Base-by-base conservation (phyloP, 2,329 filamentous ascomycete genomes). In the Aspergillus brasiliensis region DNA sequence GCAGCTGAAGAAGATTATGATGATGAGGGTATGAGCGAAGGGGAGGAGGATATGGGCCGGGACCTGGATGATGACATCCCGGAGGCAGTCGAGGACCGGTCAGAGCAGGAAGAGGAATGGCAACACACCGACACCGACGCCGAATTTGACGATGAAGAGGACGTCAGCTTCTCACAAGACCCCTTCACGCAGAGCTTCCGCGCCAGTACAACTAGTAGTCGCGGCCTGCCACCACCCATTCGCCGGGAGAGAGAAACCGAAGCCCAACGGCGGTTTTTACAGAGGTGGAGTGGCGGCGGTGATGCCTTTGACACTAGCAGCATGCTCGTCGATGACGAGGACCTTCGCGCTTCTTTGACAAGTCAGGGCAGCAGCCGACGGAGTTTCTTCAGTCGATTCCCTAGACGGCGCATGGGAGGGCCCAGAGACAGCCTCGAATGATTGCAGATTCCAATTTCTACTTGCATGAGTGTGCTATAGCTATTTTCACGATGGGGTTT, bases 51-150 rank as follows among this genome's bases (percentile, higher is more conserved):
- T 7, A 88, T 89, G 84, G 87, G 84, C 53, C 86, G 83, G n/a
- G 83, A 92, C 70, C 80, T 91, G 42, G 89, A 92, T 71, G 88
- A 86, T 51, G 88, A 89, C 60, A 84, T 91, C 37, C 88, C 88
- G 19, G 87, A 90, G 59, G 73, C 72, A 61, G 86, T 82, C 8
- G 76, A 76, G 37, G 66, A 71, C 42, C 72, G 62, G 5, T 69
- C 61, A 8, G 73, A 71, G 27, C 84, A 86, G 68, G 84, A 82
- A 23, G 81, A 78, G 25, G 84, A 85, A 66, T 92, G 91, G 77
- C 89, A 92, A 78, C 89, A 92, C 71, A 92, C 90, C 8, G 90
- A 92, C 75, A 89, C 88, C 2, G 89, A 91, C 65, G 88, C 82
- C 8, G 87, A 88, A 54, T 83, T 81, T 62, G 78, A 78, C 51